A percentile compares a stretch with the other conserved stretches of the same genome.
These are phyloP conservation scores for Thermochaetoides thermophila DNA, from an alignment of 495 filamentous ascomycete species.

Conservation along the genomic window DNA sequence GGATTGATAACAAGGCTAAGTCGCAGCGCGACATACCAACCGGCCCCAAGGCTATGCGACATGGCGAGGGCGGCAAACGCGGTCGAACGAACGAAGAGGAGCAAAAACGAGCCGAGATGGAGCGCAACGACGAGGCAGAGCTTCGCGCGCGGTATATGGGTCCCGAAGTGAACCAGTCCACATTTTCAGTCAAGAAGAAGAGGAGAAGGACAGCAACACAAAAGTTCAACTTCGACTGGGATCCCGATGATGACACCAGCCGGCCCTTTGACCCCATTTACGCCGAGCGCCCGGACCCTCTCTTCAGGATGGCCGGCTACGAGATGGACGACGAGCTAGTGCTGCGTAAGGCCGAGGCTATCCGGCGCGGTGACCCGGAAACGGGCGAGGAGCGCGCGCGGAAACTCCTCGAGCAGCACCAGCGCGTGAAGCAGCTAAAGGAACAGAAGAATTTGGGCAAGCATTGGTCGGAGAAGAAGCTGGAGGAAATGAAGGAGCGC, in stretches of 20 bases:
- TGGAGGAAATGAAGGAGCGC: slow-evolving; percentile 92
- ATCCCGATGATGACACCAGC: slow-evolving; percentile 88
- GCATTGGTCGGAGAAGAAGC: slow-evolving; percentile 94
- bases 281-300: slow-evolving; percentile 47
- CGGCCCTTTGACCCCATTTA: slow-evolving; percentile 82
- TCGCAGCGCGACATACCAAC: slow-evolving; percentile 43
- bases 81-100: slow-evolving; percentile 17
- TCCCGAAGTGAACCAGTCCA: slow-evolving; percentile 70
- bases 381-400: slow-evolving; percentile 63
- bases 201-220: slow-evolving; percentile 81
- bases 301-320: slow-evolving; percentile 69
- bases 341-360: slow-evolving; percentile 59
- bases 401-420: slow-evolving; percentile 69
- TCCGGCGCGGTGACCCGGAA: slow-evolving; percentile 66
- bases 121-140: slow-evolving; percentile 63
- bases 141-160: slow-evolving; percentile 86
- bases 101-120: slow-evolving; percentile 43
- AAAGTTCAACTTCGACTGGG: slow-evolving; percentile 99
- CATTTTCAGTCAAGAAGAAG: slow-evolving; percentile 94
- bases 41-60: slow-evolving; percentile 63
- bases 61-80: slow-evolving; percentile 17
- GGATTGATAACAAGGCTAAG: neutral
- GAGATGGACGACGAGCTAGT: slow-evolving; percentile 55
- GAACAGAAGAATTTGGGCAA: slow-evolving; percentile 64
- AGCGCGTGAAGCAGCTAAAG: slow-evolving; percentile 44